A percentile compares a stretch with the other conserved stretches of the same genome.
These are phyloP conservation scores for Lasiodiplodia hormozganensis DNA, from an alignment of 2,329 filamentous ascomycete genomes.

Conservation along the genomic window DNA sequence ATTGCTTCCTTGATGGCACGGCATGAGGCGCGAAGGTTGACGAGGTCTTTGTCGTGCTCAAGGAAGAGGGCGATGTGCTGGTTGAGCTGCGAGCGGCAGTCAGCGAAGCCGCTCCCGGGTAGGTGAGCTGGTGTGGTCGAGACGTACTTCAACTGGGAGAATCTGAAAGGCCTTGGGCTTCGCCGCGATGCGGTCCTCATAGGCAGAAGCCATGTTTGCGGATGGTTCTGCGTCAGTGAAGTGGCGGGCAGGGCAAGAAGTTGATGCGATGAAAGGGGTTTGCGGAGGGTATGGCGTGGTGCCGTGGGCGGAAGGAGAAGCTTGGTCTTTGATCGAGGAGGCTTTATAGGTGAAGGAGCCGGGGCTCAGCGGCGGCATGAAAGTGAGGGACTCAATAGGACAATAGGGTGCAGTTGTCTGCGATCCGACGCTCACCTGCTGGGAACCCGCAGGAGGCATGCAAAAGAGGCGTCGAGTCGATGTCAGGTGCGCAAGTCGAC, in stretches of 20 bases:
- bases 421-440: not conserved
- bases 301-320: not conserved
- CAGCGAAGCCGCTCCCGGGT: not conserved
- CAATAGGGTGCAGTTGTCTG: not conserved
- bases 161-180: constrained; percentile 23
- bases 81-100: constrained; percentile 44
- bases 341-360: not conserved
- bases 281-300: not conserved
- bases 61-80: constrained; percentile 48
- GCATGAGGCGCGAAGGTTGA: constrained; percentile 51
- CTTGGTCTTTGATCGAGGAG: not conserved
- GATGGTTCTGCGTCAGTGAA: not conserved
- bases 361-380: not conserved
- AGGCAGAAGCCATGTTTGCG: not conserved
- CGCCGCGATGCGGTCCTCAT: constrained; percentile 6
- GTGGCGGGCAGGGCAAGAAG: not conserved
- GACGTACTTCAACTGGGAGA: constrained; percentile 42
- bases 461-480: not conserved
- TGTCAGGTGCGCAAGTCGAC: not conserved
- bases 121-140: not conserved
- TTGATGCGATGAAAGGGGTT: not conserved
- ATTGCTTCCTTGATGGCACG: constrained; percentile 47
- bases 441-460: not conserved
- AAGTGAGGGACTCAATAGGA: not conserved
- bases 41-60: constrained; percentile 52